A percentile compares a stretch with the other conserved stretches of the same genome.
phyloP scores from a whole-genome alignment of 169 alveolate genomes.

The Eimeria tenella region DNA sequence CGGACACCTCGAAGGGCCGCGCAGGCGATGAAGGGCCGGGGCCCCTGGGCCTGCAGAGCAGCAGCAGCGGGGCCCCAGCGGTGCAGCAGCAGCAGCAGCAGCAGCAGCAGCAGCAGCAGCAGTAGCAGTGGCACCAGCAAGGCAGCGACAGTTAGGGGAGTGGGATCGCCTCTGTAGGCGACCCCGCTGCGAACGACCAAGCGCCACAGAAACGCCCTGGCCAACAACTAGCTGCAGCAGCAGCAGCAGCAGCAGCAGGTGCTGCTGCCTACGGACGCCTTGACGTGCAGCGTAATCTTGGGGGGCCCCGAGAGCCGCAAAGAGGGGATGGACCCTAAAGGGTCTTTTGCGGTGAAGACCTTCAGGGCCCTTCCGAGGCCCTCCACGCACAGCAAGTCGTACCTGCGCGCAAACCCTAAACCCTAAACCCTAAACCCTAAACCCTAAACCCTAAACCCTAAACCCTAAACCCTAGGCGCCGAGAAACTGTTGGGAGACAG shows the following conservation, averaged over 20 bases:
- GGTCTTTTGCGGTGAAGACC: constrained; percentile 50
- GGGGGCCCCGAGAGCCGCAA: background rate
- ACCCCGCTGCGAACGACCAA: constrained; percentile 3
- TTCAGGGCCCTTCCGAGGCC: constrained; percentile 91
- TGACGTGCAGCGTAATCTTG: background rate
- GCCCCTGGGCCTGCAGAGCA: constrained; percentile 75
- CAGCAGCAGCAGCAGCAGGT: constrained; percentile 4
- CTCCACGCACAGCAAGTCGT: constrained; percentile 94
- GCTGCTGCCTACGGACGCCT: too few species aligned
- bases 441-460: background rate
- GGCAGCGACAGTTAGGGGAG: background rate
- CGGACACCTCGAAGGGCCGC: constrained; percentile 96
- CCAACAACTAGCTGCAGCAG: background rate
- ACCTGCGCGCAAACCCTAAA: constrained; percentile 77
- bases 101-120: constrained; percentile 26
- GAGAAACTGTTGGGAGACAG: background rate
- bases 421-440: background rate
- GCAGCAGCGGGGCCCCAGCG: constrained; percentile 26
- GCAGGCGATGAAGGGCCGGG: constrained; percentile 86
- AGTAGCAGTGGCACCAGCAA: background rate
- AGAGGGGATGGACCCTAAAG: constrained; percentile 1
- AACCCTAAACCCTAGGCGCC: background rate
- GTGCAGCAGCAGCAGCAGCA: constrained; percentile 40
- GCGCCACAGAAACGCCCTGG: constrained; percentile 5
- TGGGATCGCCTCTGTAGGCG: background rate